Conservation (phyloP, 805 yeast genomes). For the Candida railenensis region DNA sequence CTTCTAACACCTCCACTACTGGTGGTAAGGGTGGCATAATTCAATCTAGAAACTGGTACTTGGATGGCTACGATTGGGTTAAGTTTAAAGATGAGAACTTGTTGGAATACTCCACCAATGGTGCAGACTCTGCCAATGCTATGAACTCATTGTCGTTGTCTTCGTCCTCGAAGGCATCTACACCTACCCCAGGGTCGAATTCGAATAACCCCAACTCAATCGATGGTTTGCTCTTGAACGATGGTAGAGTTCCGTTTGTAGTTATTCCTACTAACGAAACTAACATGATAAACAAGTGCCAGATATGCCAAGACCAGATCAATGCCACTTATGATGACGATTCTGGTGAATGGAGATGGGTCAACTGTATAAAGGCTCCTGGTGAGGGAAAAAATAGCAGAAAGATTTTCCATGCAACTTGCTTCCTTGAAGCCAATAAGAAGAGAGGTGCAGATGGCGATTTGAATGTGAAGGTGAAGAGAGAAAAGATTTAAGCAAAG, state of each 20-base stretch:
- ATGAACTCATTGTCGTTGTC: slow-evolving; percentile 1
- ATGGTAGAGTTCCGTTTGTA: slow-evolving; percentile 41
- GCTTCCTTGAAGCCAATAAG: slow-evolving; percentile 37
- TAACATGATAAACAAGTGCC: slow-evolving; percentile 48
- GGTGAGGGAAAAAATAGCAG: slow-evolving; percentile 33
- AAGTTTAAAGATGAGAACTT: slow-evolving; percentile 65
- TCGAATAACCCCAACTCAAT: slow-evolving; percentile 2
- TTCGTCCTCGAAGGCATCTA: background rate
- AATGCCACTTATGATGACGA: slow-evolving; percentile 44
- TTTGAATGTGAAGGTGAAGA: slow-evolving; percentile 17
- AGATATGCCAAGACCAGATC: slow-evolving; percentile 41
- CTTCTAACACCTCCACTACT: slow-evolving; percentile 22
- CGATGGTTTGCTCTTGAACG: background rate
- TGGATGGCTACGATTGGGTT: slow-evolving; percentile 71
- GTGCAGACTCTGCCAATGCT: background rate
- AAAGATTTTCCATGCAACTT: slow-evolving; percentile 39
- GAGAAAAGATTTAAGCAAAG: slow-evolving; percentile 21
- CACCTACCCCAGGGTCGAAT: slow-evolving; percentile 1
- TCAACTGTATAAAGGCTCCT: slow-evolving; percentile 35
- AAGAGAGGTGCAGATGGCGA: slow-evolving; percentile 32
- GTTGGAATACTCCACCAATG: slow-evolving; percentile 30
- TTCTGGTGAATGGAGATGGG: slow-evolving; percentile 49
- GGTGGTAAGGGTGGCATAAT: slow-evolving; percentile 27
- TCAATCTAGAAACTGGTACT: slow-evolving; percentile 81
- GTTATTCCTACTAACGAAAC: slow-evolving; percentile 63